A percentile compares a stretch with the other conserved stretches of the same genome.
Evolutionary conservation across 208 protist species (phyloP).

Genomic region (Tritrichomonas musculus): DNA sequence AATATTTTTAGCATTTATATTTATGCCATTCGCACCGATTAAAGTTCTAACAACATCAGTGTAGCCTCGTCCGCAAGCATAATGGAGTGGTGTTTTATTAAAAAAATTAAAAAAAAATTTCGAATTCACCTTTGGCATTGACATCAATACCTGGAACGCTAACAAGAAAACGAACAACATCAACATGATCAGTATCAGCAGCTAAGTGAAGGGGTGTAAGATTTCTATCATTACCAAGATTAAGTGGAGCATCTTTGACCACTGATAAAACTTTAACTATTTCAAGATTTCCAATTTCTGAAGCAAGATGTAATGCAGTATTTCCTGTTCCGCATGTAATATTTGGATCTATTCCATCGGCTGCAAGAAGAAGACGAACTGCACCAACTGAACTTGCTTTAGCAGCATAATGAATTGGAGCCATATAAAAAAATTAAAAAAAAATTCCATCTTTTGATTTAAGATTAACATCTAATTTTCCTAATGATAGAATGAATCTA

Average conservation of each 20-base stretch:
- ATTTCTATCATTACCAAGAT: not conserved
- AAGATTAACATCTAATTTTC: not conserved
- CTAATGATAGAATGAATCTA: not conserved
- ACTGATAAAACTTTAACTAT: not conserved
- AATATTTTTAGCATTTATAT: not conserved
- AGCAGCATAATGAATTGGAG: not conserved
- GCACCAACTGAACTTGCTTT: not conserved
- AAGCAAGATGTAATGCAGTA: conserved; percentile 1
- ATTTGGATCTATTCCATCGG: not conserved
- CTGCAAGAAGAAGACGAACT: not conserved
- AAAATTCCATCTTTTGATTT: not conserved
- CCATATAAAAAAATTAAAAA: no score
- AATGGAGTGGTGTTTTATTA: not conserved
- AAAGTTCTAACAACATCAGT: not conserved
- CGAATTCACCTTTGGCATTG: not conserved
- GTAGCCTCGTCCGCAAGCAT: not conserved
- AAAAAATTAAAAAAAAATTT: not conserved
- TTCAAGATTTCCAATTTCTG: not conserved
- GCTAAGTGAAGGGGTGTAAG: not conserved
- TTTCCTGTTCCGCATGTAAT: not conserved
- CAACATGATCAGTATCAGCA: not conserved
- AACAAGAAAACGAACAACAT: not conserved
- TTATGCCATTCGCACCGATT: not conserved
- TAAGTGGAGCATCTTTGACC: not conserved
- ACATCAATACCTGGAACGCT: not conserved